A percentile compares a stretch with the other conserved stretches of the same genome.
These are phyloP conservation scores for Neodidymelliopsis sp. DNA, from an alignment of 2,329 filamentous ascomycete species.

Conservation along the genomic window DNA sequence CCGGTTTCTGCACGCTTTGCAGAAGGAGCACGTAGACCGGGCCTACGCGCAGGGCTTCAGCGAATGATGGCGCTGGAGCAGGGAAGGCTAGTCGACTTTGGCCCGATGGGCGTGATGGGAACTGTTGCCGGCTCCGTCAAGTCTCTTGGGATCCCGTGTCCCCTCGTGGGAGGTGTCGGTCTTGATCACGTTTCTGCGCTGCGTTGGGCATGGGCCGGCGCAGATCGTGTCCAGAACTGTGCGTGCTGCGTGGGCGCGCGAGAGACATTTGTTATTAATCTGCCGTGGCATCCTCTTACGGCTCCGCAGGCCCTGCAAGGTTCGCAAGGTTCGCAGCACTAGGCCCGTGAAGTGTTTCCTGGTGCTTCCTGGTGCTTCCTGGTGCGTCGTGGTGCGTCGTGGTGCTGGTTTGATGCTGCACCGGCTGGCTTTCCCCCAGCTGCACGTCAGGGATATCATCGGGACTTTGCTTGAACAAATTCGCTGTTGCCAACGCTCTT, in stretches of 20 bases:
- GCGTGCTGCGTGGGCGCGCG: slow-evolving; percentile 10
- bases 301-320: slow-evolving; percentile 7
- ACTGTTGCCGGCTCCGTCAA: slow-evolving; percentile 7
- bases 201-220: slow-evolving; percentile 13
- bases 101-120: slow-evolving; percentile 10
- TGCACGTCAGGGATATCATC: slow-evolving; percentile 15
- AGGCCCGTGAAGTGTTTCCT: slow-evolving; percentile 2
- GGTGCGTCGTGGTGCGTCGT: too few species aligned
- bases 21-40: slow-evolving; percentile 15
- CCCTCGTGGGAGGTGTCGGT: slow-evolving; percentile 9
- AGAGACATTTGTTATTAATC: slow-evolving; percentile 15
- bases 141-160: neutral
- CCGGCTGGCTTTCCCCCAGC: slow-evolving; percentile 12
- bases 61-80: slow-evolving; percentile 8
- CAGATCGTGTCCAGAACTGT: slow-evolving; percentile 17
- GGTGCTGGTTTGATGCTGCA: too few species aligned
- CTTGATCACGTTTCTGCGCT: slow-evolving; percentile 12
- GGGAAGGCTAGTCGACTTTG: neutral
- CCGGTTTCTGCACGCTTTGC: slow-evolving; percentile 14
- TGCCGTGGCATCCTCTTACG: slow-evolving; percentile 11
- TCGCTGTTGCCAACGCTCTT: slow-evolving; percentile 5
- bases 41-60: slow-evolving; percentile 6
- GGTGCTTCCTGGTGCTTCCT: too few species aligned
- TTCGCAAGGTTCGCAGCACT: slow-evolving; percentile 13
- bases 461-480: slow-evolving; percentile 1